Percentiles rank a stretch among this genome's conserved stretches.
These are phyloP conservation scores for Microcyclospora tardicrescens DNA, from an alignment of 2,329 filamentous ascomycete genomes.

Conservation along the genomic window DNA sequence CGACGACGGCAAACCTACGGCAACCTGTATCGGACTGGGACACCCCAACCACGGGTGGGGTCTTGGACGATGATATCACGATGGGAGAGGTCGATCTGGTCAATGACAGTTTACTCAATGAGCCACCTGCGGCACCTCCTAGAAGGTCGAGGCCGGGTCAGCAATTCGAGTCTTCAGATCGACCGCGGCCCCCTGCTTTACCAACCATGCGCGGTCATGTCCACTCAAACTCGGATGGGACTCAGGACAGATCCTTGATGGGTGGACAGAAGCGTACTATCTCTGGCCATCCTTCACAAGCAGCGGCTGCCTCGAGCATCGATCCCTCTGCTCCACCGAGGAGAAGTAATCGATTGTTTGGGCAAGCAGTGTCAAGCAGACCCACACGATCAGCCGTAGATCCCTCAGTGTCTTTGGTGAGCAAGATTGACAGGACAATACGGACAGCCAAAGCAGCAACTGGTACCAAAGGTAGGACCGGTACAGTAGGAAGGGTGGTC, in stretches of 20 bases:
- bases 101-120: conserved; percentile 17
- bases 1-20: conserved; percentile 13
- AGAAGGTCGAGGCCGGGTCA: conserved; percentile 23
- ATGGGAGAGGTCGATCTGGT: conserved; percentile 17
- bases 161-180: conserved; percentile 15
- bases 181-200: conserved; percentile 24
- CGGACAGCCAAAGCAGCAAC: conserved; percentile 50
- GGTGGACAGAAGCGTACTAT: conserved; percentile 70
- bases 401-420: conserved; percentile 41
- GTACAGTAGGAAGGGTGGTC: conserved; percentile 71
- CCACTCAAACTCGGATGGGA: conserved; percentile 28
- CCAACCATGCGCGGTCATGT: conserved; percentile 19
- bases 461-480: conserved; percentile 51
- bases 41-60: conserved; percentile 33
- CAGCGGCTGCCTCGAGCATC: conserved; percentile 14
- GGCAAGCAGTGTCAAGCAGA: conserved; percentile 50
- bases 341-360: conserved; percentile 39
- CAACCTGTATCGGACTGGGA: conserved; percentile 24
- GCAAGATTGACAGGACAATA: conserved; percentile 38
- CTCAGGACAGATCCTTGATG: conserved; percentile 21
- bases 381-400: conserved; percentile 47
- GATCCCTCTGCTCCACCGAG: conserved; percentile 32
- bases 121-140: conserved; percentile 37
- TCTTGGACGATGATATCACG: conserved; percentile 27
- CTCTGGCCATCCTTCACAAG: conserved; percentile 58